Conservation (phyloP, 2,329 filamentous ascomycete species). For the Colletotrichum cereale region DNA sequence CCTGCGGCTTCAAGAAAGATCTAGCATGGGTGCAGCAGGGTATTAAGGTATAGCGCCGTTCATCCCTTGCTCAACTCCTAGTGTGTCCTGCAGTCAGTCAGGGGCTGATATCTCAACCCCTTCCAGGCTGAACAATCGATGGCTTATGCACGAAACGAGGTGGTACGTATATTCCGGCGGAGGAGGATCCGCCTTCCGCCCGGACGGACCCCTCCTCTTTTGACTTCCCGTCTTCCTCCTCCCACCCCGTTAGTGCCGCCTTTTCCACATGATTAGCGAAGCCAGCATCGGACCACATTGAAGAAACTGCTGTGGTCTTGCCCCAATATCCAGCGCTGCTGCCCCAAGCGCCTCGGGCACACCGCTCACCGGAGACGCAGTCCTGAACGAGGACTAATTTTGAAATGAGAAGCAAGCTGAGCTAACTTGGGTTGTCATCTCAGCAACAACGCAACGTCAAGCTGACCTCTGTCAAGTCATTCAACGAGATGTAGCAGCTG, state of each 20-base stretch:
- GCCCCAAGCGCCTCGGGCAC: neutral
- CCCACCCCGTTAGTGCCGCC: neutral
- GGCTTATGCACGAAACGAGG: slow-evolving; percentile 19
- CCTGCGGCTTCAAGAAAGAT: neutral
- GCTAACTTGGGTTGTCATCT: neutral
- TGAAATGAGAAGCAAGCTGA: neutral
- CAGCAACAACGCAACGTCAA: too few relatives aligned
- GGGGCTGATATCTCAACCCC: neutral
- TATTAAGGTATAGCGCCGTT: neutral
- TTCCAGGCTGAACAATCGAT: neutral
- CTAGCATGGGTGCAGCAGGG: neutral
- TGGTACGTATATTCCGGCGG: neutral
- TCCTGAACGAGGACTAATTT: too few relatives aligned
- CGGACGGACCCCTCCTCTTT: neutral
- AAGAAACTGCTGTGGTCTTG: neutral
- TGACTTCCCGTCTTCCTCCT: neutral
- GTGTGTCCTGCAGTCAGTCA: neutral
- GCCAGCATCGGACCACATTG: neutral
- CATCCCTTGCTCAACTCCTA: neutral
- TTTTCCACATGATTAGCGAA: neutral
- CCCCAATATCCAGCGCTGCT: neutral
- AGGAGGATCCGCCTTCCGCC: neutral
- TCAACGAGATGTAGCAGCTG: neutral
- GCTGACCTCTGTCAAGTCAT: neutral
- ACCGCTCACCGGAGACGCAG: neutral